Evolutionary conservation across 106 monocot genomes (phyloP).

Genomic region (Acorus gramineus): DNA sequence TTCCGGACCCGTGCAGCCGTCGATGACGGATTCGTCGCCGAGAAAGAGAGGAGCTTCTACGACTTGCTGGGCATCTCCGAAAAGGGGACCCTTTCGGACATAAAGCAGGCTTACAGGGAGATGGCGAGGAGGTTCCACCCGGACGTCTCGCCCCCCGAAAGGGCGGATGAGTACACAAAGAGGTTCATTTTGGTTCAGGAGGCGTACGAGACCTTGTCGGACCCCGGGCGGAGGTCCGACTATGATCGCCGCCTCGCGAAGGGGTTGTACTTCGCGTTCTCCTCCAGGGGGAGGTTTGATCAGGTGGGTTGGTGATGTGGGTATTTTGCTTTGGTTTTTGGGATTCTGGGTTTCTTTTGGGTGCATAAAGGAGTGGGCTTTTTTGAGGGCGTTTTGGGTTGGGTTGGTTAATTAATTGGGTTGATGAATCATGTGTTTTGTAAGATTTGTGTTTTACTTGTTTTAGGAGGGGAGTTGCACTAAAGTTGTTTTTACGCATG

Average conservation of each 20-base stretch:
- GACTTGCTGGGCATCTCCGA: slow-evolving; percentile 45
- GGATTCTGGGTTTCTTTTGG: too few species aligned
- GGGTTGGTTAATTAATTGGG: too few species aligned
- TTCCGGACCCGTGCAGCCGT: slow-evolving; percentile 7
- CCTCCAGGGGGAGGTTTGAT: slow-evolving; percentile 26
- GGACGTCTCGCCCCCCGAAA: slow-evolving; percentile 55
- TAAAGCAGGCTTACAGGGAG: slow-evolving; percentile 49
- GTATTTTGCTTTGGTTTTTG: not conserved
- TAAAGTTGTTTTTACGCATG: too few species aligned
- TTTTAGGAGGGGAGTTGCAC: too few species aligned
- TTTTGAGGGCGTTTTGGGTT: too few species aligned
- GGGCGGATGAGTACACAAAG: slow-evolving; percentile 51
- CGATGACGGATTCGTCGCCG: not conserved
- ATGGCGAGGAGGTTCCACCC: slow-evolving; percentile 59
- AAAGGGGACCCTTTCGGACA: slow-evolving; percentile 27
- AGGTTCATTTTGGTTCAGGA: slow-evolving; percentile 76
- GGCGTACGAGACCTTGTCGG: slow-evolving; percentile 93
- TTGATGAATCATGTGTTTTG: too few species aligned
- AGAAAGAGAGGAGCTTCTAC: slow-evolving; percentile 31
- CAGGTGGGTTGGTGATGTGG: slow-evolving; percentile 25
- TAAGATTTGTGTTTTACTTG: too few species aligned
- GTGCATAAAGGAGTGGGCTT: too few species aligned
- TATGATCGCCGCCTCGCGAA: slow-evolving; percentile 64
- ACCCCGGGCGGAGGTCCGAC: slow-evolving; percentile 48
- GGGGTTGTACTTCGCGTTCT: slow-evolving; percentile 51